These are phyloP conservation scores for Gonapodya prolifera DNA, from an alignment of 192 early-diverging fungal species.

Conservation along the genomic window DNA sequence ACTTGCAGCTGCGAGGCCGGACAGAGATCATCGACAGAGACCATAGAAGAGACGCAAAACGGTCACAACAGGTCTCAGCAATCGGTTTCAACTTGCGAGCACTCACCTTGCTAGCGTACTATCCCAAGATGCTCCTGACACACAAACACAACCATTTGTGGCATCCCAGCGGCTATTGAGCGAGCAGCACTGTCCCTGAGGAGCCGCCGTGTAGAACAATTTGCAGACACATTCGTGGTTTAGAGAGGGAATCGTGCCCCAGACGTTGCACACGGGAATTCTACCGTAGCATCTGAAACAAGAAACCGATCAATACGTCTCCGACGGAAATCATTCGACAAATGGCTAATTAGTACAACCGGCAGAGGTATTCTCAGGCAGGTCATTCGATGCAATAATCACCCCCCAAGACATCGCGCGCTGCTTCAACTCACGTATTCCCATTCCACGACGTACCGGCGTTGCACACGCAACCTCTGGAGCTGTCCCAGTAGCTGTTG, in stretches of 20 bases:
- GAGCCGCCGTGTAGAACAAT: neutral
- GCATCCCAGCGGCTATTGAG: neutral
- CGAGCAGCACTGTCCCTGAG: neutral
- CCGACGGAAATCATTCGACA: neutral
- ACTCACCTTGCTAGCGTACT: neutral
- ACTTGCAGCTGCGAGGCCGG: neutral
- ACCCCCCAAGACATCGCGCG: too few relatives aligned
- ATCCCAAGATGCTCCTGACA: neutral
- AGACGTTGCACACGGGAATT: neutral
- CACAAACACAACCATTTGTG: neutral
- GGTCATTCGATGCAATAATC: too few relatives aligned
- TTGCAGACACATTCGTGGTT: neutral
- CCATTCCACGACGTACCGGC: neutral
- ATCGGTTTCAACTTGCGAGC: neutral
- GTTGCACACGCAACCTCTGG: neutral
- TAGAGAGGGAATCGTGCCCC: neutral
- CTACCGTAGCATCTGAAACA: neutral
- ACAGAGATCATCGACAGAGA: neutral
- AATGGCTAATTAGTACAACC: too few relatives aligned
- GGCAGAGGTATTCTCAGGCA: too few relatives aligned
- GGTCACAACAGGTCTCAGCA: neutral
- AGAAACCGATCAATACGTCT: neutral
- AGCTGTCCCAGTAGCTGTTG: neutral
- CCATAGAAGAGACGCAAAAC: too few relatives aligned
- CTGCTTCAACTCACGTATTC: neutral